Percentiles rank a stretch among this genome's conserved stretches.
phyloP scores from a whole-genome alignment of 2,329 filamentous ascomycete genomes.

The Arthrobotrys sinensis region DNA sequence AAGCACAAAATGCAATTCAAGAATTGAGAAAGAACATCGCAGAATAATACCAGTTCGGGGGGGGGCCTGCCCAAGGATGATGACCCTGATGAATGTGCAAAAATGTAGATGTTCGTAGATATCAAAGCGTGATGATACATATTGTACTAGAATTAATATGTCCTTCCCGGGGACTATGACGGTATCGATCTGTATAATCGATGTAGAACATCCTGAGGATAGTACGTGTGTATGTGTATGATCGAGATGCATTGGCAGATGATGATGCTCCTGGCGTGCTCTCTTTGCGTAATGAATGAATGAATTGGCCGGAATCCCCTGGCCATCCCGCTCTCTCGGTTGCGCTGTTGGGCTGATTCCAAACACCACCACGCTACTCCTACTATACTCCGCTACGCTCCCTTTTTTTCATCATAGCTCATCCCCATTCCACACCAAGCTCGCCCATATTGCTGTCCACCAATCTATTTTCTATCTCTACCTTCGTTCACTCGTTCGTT shows the following conservation, averaged over 20 bases:
- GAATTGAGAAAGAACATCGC: no score
- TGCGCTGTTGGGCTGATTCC: slow-evolving; percentile 24
- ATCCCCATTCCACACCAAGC: slow-evolving; percentile 37
- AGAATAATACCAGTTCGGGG: no score
- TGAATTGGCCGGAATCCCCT: no score
- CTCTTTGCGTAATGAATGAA: slow-evolving; percentile 10
- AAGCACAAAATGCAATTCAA: slow-evolving; percentile 10
- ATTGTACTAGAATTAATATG: no score
- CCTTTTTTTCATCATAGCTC: slow-evolving; percentile 32
- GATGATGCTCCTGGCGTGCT: slow-evolving; percentile 15
- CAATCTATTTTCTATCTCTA: neutral
- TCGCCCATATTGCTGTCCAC: neutral
- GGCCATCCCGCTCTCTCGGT: slow-evolving; percentile 29
- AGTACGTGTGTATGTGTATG: no score
- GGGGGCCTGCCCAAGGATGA: no score
- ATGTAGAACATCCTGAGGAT: no score
- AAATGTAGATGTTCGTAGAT: no score
- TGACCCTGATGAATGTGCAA: no score
- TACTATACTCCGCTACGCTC: neutral
- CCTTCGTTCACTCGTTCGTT: slow-evolving; percentile 27
- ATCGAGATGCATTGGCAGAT: neutral
- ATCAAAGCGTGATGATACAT: no score
- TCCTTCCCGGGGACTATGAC: no score
- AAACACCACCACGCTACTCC: slow-evolving; percentile 17
- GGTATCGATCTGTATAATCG: no score